phyloP scores from a whole-genome alignment of 805 yeast genomes.

The Ogataea pilisensis region DNA sequence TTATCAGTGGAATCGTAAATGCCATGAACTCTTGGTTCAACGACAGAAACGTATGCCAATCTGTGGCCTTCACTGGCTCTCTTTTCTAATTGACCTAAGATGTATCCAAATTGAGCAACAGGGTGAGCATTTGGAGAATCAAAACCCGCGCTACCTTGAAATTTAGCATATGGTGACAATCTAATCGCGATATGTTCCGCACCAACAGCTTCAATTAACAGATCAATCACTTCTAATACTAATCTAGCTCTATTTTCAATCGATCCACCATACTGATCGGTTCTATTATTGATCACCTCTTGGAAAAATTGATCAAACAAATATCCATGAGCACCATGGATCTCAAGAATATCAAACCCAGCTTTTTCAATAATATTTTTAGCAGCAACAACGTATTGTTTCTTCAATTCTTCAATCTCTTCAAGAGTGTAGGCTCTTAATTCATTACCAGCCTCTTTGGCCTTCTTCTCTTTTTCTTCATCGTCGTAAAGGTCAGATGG shows the following conservation, averaged over 20 bases:
- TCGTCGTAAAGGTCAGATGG: slow-evolving; percentile 38
- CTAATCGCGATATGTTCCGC: slow-evolving; percentile 45
- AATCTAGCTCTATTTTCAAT: slow-evolving; percentile 40
- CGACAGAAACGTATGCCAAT: slow-evolving; percentile 25
- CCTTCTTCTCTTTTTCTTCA: slow-evolving; percentile 34
- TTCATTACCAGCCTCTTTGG: slow-evolving; percentile 36
- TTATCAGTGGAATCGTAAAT: neutral
- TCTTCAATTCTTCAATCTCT: slow-evolving; percentile 38
- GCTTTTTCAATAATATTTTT: slow-evolving; percentile 32
- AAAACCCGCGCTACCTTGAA: slow-evolving; percentile 37
- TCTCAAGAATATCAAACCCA: slow-evolving; percentile 39
- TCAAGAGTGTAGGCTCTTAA: slow-evolving; percentile 40
- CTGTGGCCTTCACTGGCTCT: slow-evolving; percentile 30
- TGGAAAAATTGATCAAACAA: slow-evolving; percentile 38
- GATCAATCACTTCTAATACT: slow-evolving; percentile 45
- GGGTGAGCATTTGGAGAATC: slow-evolving; percentile 32
- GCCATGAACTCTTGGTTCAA: slow-evolving; percentile 28
- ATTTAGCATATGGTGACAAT: slow-evolving; percentile 41
- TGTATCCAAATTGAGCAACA: slow-evolving; percentile 34
- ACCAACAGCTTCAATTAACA: slow-evolving; percentile 47
- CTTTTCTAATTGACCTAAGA: slow-evolving; percentile 36
- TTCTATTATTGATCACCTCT: slow-evolving; percentile 32
- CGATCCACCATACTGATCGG: slow-evolving; percentile 43
- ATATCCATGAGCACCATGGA: slow-evolving; percentile 40
- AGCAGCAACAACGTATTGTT: slow-evolving; percentile 43